phyloP scores from a whole-genome alignment of 1,284 basidiomycete species.

The Ganoderma resinaceum region DNA sequence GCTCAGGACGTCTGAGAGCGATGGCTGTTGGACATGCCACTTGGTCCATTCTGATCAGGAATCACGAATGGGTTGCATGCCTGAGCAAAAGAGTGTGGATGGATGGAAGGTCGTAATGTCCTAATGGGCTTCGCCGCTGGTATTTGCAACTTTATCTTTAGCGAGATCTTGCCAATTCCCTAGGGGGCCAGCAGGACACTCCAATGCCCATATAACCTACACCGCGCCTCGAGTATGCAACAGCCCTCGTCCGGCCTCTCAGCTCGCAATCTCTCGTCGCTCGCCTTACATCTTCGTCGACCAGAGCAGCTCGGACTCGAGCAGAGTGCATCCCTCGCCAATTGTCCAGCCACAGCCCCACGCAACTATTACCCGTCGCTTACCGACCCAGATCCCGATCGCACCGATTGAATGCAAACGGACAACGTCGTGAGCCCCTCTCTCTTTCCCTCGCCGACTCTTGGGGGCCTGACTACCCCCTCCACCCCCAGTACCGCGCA shows the following conservation, averaged over 20 bases:
- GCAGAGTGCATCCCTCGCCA: background rate
- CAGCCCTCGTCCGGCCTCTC: background rate
- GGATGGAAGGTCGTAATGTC: background rate
- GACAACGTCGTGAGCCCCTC: constrained; percentile 7
- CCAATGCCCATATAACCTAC: constrained; percentile 11
- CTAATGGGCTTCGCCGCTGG: background rate
- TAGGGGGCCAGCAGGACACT: constrained; percentile 1
- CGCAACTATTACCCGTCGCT: background rate
- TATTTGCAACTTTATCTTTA: background rate
- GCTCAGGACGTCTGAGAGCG: background rate
- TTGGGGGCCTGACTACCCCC: constrained; percentile 1
- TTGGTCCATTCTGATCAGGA: background rate
- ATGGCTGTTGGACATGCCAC: background rate
- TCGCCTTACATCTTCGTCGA: background rate
- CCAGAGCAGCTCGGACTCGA: background rate
- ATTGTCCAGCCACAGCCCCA: background rate
- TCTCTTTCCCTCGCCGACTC: constrained; percentile 6
- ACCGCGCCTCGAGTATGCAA: constrained; percentile 8
- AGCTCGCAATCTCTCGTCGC: background rate
- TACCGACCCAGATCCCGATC: constrained; percentile 10
- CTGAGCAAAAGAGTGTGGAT: background rate
- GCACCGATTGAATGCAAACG: constrained; percentile 9
- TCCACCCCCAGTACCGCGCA: background rate
- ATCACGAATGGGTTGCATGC: background rate
- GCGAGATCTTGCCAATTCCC: background rate